phyloP scores from a whole-genome alignment of 257 asterid genomes.

The Anisodus acutangulus region DNA sequence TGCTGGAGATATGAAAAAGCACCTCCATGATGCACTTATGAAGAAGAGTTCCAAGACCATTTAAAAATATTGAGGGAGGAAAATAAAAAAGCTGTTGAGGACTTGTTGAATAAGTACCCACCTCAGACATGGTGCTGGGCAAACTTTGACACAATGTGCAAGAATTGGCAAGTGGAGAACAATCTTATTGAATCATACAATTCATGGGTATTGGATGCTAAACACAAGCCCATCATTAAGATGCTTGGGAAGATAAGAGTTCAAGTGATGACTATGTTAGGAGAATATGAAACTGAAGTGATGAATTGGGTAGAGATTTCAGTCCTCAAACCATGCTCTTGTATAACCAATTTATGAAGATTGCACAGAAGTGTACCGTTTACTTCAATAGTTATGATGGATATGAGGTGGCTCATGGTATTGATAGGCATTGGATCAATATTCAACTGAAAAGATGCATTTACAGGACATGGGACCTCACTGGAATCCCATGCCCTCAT shows the following conservation, averaged over 20 bases:
- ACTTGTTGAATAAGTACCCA: not conserved
- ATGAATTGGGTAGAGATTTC: no score
- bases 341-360: no score
- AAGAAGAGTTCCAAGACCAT: not conserved
- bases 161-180: not conserved
- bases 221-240: not conserved
- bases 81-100: not conserved
- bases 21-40: not conserved
- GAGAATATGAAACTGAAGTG: no score
- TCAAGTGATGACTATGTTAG: not conserved
- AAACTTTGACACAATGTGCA: not conserved
- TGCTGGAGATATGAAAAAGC: not conserved
- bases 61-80: not conserved
- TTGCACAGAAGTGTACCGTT: no score
- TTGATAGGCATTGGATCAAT: not conserved
- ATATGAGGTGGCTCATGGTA: not conserved
- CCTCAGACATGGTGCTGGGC: slow-evolving; percentile 1
- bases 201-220: not conserved
- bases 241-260: not conserved
- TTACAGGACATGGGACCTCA: not conserved
- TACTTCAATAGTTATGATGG: no score
- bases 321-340: no score
- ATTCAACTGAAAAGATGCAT: not conserved
- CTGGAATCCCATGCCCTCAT: not conserved
- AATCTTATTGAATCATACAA: not conserved